Conservation (phyloP, 441 rosid genomes). For the Corymbia calophylla region DNA sequence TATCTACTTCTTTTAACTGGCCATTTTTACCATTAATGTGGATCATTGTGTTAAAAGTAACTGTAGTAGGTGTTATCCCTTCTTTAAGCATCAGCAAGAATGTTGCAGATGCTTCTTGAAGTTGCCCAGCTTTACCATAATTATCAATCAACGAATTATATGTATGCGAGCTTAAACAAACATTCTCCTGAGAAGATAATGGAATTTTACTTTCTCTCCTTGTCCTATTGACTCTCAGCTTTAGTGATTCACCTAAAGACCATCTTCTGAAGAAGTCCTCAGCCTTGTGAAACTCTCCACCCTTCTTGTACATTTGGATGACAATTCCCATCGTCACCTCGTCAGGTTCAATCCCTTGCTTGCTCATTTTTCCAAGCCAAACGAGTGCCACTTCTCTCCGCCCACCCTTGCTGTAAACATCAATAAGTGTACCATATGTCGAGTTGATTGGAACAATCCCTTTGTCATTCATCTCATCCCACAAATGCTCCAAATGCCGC, state of each 20-base stretch:
- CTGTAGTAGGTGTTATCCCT: conserved; percentile 66
- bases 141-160: conserved; percentile 83
- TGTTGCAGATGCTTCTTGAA: conserved; percentile 58
- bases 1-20: conserved; percentile 47
- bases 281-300: conserved; percentile 62
- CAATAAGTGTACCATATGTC: conserved; percentile 74
- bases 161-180: conserved; percentile 48
- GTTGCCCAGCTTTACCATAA: conserved; percentile 70
- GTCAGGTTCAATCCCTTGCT: conserved; percentile 64
- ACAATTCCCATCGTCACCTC: conserved; percentile 71
- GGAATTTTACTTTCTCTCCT: not conserved
- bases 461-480: conserved; percentile 53
- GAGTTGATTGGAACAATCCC: conserved; percentile 58
- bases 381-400: conserved; percentile 42
- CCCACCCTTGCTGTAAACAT: conserved; percentile 82
- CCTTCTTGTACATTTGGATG: conserved; percentile 79
- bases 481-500: conserved; percentile 44
- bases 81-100: conserved; percentile 54
- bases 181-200: conserved; percentile 7
- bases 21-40: conserved; percentile 73
- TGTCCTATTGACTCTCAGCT: conserved; percentile 8
- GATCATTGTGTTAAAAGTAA: conserved; percentile 80
- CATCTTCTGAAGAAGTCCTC: conserved; percentile 69
- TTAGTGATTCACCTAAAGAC: conserved; percentile 35
- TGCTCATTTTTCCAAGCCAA: conserved; percentile 74